Conservation (phyloP, 2,329 filamentous ascomycete species). For the Pseudogymnoascus sp. region DNA sequence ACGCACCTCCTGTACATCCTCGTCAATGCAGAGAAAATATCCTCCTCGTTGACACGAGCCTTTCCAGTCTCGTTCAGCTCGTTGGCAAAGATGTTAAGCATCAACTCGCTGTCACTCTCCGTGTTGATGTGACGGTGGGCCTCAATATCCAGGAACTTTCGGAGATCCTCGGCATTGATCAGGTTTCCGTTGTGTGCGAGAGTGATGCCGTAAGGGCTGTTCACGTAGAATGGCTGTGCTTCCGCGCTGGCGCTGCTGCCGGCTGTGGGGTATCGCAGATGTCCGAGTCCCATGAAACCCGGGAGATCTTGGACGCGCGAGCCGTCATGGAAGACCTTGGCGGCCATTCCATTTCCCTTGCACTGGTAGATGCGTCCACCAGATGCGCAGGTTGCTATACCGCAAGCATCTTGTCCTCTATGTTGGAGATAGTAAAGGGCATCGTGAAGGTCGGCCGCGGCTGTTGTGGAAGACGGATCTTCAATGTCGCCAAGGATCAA, state of each 20-base stretch:
- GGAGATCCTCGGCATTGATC: slow-evolving; percentile 65
- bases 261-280: slow-evolving; percentile 83
- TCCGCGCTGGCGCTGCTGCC: slow-evolving; percentile 78
- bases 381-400: slow-evolving; percentile 66
- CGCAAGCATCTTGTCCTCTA: slow-evolving; percentile 80
- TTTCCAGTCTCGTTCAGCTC: slow-evolving; percentile 75
- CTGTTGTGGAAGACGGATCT: slow-evolving; percentile 42
- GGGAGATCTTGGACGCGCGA: slow-evolving; percentile 65
- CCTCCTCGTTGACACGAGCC: slow-evolving; percentile 68
- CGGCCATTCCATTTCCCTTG: slow-evolving; percentile 84
- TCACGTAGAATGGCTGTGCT: slow-evolving; percentile 89
- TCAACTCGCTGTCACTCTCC: slow-evolving; percentile 78
- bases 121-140: slow-evolving; percentile 53
- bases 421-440: slow-evolving; percentile 63
- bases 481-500: slow-evolving; percentile 51
- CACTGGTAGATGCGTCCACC: slow-evolving; percentile 80
- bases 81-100: slow-evolving; percentile 82
- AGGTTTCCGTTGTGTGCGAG: slow-evolving; percentile 84
- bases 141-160: slow-evolving; percentile 40
- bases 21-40: slow-evolving; percentile 65
- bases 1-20: slow-evolving; percentile 66
- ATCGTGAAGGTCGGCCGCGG: slow-evolving; percentile 58
- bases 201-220: slow-evolving; percentile 74
- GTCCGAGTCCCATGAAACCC: slow-evolving; percentile 79
- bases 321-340: slow-evolving; percentile 77